Base-by-base conservation (phyloP, 176 grass and related monocot genomes). In the Thinopyrum elongatum region DNA sequence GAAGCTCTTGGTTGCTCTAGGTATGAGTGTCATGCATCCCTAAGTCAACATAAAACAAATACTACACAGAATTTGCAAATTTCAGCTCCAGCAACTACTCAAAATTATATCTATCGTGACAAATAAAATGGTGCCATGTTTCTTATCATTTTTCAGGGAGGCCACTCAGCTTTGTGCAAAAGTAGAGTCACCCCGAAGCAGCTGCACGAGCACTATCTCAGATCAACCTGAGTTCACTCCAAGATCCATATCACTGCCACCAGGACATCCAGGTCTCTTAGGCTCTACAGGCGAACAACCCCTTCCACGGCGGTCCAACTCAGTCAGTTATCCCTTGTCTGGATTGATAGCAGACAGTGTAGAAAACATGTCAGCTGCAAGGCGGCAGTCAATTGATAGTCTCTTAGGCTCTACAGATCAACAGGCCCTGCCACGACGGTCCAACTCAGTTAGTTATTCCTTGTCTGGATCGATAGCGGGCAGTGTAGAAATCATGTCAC, bases 1-100 rank as follows among this genome's bases (percentile, higher is more conserved):
- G 93, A 92, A 29, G n/a, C 87, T 83, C 57, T 95, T 76, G 89
- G 80, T 60, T 93, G 83, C 34, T 88, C 82, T 10, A 98, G 95
- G 95, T 95, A 91, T 16, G 29, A 42, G 30, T 26, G 7, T 42
- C n/a, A 26, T 51, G 57, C 31, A 57, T 27, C 33, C 61, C 55
- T 2, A 19, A 41, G 19, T 58, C 58, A 36, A 16, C 8, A 35
- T 61, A 59, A 81, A 25, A 27, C 41, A 78, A 77, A 59, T 28
- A 38, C 33, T 82, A 39, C 76, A 76, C 55, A 61, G 10, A 36
- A 36, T 42, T 65, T 66, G 22, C 6, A 65, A 65, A 83, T 86
- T 31, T 66, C 31, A 77, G 42, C 42, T 51, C 17, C 5, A 77
- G 62, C 28, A 84, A 70, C 8, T 36, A 23, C 22, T 57, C 14